These are phyloP conservation scores for Botryosphaeria dothidea DNA, from an alignment of 2,329 filamentous ascomycete genomes.

Conservation along the genomic window DNA sequence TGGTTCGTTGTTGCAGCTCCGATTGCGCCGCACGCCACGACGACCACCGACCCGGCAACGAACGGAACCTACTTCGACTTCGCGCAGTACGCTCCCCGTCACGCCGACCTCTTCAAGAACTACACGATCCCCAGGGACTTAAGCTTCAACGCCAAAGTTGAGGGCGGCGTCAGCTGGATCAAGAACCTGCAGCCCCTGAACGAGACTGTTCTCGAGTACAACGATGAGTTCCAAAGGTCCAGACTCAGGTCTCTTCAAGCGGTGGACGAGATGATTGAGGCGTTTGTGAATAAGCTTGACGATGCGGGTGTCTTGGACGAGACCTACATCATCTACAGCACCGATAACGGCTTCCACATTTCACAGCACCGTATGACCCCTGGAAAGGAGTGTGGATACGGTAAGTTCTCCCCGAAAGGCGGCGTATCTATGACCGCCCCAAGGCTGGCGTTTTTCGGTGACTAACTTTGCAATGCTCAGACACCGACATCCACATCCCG, in stretches of 20 bases:
- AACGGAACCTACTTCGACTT: constrained; percentile 13
- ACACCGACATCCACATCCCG: constrained; percentile 40
- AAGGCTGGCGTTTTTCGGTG: no score
- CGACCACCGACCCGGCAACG: constrained; percentile 58
- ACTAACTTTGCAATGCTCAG: background rate
- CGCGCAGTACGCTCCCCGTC: constrained; percentile 40
- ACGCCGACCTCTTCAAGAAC: constrained; percentile 62
- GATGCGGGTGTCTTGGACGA: constrained; percentile 48
- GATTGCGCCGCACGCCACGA: constrained; percentile 60
- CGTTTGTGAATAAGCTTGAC: constrained; percentile 45
- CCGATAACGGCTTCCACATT: constrained; percentile 44
- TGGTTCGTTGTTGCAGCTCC: constrained; percentile 70
- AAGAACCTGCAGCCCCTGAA: constrained; percentile 46
- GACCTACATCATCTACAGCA: constrained; percentile 44
- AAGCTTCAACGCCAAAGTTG: constrained; percentile 66
- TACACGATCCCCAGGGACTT: constrained; percentile 61
- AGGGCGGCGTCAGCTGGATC: constrained; percentile 51
- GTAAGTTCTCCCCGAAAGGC: constrained; percentile 27
- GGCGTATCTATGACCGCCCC: no score
- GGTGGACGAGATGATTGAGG: constrained; percentile 57
- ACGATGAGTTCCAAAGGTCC: constrained; percentile 55
- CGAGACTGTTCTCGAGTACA: constrained; percentile 49
- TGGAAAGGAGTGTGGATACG: constrained; percentile 41
- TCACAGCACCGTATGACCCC: constrained; percentile 42
- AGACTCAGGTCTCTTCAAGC: constrained; percentile 54